phyloP scores from a whole-genome alignment of 495 filamentous ascomycete species.

The Tuber melanosporum region DNA sequence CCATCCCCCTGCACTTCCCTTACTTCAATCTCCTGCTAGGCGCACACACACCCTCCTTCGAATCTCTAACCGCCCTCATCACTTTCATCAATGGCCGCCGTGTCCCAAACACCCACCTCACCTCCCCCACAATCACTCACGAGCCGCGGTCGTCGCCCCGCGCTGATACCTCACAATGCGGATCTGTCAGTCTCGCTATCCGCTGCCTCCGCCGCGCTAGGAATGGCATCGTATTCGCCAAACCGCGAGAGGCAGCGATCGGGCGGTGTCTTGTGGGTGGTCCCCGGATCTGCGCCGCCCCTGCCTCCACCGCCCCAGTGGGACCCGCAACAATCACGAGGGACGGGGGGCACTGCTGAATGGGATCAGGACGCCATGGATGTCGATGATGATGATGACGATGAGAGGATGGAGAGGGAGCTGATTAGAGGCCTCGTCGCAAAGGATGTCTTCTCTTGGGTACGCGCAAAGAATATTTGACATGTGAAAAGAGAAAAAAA shows the following conservation, averaged over 20 bases:
- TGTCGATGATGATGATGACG: slow-evolving; percentile 20
- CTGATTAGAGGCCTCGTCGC: slow-evolving; percentile 22
- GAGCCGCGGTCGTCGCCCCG: slow-evolving; percentile 35
- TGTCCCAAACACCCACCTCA: slow-evolving; percentile 25
- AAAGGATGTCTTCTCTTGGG: slow-evolving; percentile 37
- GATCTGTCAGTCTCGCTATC: slow-evolving; percentile 39
- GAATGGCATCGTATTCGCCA: slow-evolving; percentile 33
- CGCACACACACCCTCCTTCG: slow-evolving; percentile 13
- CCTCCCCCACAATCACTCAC: slow-evolving; percentile 32
- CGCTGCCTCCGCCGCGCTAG: slow-evolving; percentile 33
- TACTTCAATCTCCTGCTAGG: slow-evolving; percentile 9
- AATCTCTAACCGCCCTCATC: background rate
- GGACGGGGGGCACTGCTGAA: slow-evolving; percentile 12
- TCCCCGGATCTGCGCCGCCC: slow-evolving; percentile 27
- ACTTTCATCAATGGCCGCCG: slow-evolving; percentile 20
- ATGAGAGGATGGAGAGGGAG: slow-evolving; percentile 18
- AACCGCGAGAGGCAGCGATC: slow-evolving; percentile 29
- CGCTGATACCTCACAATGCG: slow-evolving; percentile 38
- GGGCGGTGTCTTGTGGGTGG: slow-evolving; percentile 26
- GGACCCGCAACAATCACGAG: slow-evolving; percentile 19
- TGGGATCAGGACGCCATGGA: slow-evolving; percentile 26
- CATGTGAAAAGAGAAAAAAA: background rate
- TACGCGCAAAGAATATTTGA: slow-evolving; percentile 13
- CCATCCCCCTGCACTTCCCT: slow-evolving; percentile 13
- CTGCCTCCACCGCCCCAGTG: slow-evolving; percentile 22